A percentile compares a stretch with the other conserved stretches of the same genome.
Evolutionary conservation across 306 rosid species (phyloP).

Genomic region (Vigna reflexopilosa): DNA sequence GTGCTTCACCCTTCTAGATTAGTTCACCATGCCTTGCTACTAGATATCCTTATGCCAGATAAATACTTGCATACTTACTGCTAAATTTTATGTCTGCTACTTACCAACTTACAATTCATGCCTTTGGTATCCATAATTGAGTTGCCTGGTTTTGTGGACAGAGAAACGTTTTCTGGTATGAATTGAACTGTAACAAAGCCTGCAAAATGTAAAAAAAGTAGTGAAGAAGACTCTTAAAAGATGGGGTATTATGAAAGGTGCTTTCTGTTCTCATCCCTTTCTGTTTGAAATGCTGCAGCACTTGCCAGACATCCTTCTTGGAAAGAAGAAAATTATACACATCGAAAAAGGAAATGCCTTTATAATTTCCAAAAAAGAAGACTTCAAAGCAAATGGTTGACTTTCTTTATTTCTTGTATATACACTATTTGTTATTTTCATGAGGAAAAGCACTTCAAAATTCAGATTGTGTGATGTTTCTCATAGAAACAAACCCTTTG

Average conservation of each 20-base stretch:
- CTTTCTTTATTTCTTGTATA: constrained; percentile 24
- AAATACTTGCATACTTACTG: constrained; percentile 9
- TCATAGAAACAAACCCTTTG: constrained; percentile 9
- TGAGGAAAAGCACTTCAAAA: not conserved
- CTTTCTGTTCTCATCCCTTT: constrained; percentile 32
- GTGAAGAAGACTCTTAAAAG: constrained; percentile 2
- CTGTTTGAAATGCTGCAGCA: constrained; percentile 48
- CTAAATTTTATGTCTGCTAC: constrained; percentile 12
- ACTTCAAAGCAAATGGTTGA: constrained; percentile 26
- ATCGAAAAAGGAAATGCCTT: constrained; percentile 29
- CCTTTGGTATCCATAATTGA: constrained; percentile 11
- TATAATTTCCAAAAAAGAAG: constrained; percentile 25
- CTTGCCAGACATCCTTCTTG: constrained; percentile 33
- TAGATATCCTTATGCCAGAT: constrained; percentile 16
- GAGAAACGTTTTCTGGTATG: constrained; percentile 12
- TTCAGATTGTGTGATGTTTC: constrained; percentile 32
- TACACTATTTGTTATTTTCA: constrained; percentile 26
- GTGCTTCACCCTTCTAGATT: constrained; percentile 10
- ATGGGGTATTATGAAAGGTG: constrained; percentile 3
- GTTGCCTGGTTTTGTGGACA: constrained; percentile 30
- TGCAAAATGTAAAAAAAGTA: constrained; percentile 22
- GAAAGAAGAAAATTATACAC: constrained; percentile 32
- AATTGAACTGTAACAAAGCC: constrained; percentile 4
- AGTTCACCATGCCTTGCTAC: constrained; percentile 29
- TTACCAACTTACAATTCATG: not conserved